Conservation (phyloP, 306 rosid genomes). For the Prosopis cineraria region DNA sequence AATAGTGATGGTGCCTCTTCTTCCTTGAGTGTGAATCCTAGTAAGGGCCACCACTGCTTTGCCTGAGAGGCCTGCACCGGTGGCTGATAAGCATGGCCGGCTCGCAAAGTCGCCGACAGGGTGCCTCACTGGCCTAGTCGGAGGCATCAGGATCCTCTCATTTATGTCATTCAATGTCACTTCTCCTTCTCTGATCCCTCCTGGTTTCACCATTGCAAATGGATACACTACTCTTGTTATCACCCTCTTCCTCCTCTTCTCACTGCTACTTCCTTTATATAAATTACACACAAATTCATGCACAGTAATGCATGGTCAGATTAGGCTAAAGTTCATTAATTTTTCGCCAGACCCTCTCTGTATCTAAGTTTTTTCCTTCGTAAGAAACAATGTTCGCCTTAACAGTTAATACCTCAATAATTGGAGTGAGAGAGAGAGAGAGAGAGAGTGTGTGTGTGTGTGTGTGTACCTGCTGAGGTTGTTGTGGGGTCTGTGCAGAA, state of each 20-base stretch:
- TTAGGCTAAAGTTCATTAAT: neutral
- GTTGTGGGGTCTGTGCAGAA: constrained; percentile 30
- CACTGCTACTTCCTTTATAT: constrained; percentile 28
- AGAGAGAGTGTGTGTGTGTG: too few relatives aligned
- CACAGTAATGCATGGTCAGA: neutral
- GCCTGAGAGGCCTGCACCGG: constrained; percentile 91
- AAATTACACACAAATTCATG: neutral
- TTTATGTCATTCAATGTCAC: constrained; percentile 89
- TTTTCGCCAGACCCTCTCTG: neutral
- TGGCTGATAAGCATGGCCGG: constrained; percentile 81
- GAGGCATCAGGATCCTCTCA: constrained; percentile 86
- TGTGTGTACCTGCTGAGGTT: constrained; percentile 39
- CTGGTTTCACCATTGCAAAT: constrained; percentile 92
- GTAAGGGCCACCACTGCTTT: constrained; percentile 97
- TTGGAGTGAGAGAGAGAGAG: neutral
- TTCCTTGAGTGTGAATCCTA: constrained; percentile 85
- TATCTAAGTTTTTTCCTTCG: neutral
- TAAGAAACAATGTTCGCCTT: neutral
- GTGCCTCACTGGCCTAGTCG: constrained; percentile 87
- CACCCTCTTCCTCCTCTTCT: constrained; percentile 37
- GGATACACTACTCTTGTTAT: constrained; percentile 71
- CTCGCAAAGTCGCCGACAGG: constrained; percentile 97
- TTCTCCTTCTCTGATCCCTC: constrained; percentile 81
- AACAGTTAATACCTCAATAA: neutral
- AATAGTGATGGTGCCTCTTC: constrained; percentile 93